Evolutionary conservation across 306 rosid genomes (phyloP).

Genomic region (Inga laurina): DNA sequence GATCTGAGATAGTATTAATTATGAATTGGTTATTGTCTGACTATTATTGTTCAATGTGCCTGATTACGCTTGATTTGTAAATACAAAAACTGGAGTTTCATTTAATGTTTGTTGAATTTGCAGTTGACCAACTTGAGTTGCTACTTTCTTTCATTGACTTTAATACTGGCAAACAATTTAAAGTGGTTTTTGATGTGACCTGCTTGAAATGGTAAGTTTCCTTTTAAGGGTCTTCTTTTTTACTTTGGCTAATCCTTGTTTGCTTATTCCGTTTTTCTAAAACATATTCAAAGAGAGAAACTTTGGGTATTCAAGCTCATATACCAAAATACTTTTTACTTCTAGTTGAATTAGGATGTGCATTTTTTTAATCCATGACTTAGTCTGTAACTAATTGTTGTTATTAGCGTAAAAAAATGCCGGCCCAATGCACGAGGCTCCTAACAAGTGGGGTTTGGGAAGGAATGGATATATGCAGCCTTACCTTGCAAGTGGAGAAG

Average conservation of each 20-base stretch:
- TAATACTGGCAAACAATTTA: constrained; percentile 53
- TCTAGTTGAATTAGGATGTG: neutral
- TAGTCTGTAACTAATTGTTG: neutral
- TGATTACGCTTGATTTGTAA: neutral
- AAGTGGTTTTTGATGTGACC: constrained; percentile 62
- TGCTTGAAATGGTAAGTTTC: constrained; percentile 75
- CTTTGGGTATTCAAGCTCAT: neutral
- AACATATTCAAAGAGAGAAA: neutral
- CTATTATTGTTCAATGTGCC: constrained; percentile 16
- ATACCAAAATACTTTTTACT: neutral
- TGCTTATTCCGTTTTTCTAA: neutral
- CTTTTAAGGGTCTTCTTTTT: neutral
- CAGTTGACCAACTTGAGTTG: constrained; percentile 75
- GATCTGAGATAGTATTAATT: neutral
- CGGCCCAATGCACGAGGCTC: too few relatives aligned
- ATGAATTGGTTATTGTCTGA: neutral
- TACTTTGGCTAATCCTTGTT: neutral
- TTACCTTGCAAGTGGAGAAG: too few relatives aligned
- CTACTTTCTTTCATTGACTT: constrained; percentile 67
- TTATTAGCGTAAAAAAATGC: neutral
- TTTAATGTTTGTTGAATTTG: constrained; percentile 42
- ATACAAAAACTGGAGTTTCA: constrained; percentile 5
- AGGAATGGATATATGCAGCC: too few relatives aligned
- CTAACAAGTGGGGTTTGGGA: too few relatives aligned
- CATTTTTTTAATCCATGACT: neutral